Evolutionary conservation across 139 green algal species (phyloP).

Genomic region (Yamagishiella unicocca): DNA sequence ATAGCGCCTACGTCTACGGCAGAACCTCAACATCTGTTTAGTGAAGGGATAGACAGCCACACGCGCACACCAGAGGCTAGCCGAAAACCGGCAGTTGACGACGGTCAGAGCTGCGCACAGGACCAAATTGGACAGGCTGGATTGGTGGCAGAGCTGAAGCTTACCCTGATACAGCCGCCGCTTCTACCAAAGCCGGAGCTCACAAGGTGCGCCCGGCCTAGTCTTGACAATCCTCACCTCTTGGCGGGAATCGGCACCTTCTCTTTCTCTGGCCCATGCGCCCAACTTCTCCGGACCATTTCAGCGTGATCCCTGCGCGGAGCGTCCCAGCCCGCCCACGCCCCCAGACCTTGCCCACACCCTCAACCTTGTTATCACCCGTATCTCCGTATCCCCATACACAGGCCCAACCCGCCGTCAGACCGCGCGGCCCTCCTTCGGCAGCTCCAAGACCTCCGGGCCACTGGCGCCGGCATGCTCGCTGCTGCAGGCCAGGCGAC

Average conservation of each 20-base stretch:
- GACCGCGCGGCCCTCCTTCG: background rate
- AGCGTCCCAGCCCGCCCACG: too few species aligned
- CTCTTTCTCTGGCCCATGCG: background rate
- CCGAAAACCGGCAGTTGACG: background rate
- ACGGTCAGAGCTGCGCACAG: background rate
- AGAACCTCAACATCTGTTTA: too few species aligned
- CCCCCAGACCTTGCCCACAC: too few species aligned
- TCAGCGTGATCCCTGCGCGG: background rate
- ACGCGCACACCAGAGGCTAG: background rate
- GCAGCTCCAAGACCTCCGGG: background rate
- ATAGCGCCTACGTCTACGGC: too few species aligned
- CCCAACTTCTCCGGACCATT: too few species aligned
- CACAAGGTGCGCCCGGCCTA: background rate
- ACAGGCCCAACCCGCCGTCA: background rate
- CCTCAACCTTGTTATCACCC: background rate
- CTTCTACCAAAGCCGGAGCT: slow-evolving; percentile 23
- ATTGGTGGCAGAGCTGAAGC: background rate
- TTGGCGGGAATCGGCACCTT: too few species aligned
- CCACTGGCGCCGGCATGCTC: background rate
- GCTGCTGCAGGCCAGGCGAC: background rate
- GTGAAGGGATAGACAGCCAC: background rate
- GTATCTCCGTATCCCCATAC: background rate
- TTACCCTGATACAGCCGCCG: slow-evolving; percentile 1
- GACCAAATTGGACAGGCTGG: background rate
- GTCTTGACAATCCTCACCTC: too few species aligned